Conservation (phyloP, 441 rosid genomes). For the Populus hybrid region DNA sequence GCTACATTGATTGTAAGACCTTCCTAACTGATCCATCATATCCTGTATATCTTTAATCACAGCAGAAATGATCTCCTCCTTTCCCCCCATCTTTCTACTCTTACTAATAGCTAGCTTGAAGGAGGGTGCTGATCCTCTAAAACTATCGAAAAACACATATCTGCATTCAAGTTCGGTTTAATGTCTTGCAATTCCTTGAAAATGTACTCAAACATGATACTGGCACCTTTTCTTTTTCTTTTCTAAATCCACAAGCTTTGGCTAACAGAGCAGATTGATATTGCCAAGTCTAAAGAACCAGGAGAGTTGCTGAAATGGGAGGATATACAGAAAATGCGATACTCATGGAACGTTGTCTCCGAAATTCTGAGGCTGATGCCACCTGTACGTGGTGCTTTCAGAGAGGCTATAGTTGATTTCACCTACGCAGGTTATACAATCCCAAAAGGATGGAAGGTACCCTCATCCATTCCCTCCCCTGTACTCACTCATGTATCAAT, state of each 20-base stretch:
- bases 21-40: neutral
- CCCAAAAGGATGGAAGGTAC: slow-evolving; percentile 34
- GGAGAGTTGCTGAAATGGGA: slow-evolving; percentile 12
- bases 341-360: slow-evolving; percentile 5
- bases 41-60: neutral
- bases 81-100: neutral
- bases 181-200: no score
- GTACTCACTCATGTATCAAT: neutral
- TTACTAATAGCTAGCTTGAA: neutral
- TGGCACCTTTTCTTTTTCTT: no score
- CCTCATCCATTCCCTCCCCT: neutral
- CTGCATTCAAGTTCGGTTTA: no score
- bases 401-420: slow-evolving; percentile 26
- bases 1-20: neutral
- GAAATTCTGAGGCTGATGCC: slow-evolving; percentile 18
- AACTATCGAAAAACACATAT: no score
- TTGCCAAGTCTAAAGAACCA: slow-evolving; percentile 6
- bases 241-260: neutral
- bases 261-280: slow-evolving; percentile 11
- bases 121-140: no score
- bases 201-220: no score
- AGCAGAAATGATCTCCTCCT: neutral
- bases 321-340: slow-evolving; percentile 17
- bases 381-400: slow-evolving; percentile 13
- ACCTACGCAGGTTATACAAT: slow-evolving; percentile 20